Evolutionary conservation across 2,329 filamentous ascomycete genomes (phyloP).

Genomic region (Lomentospora prolificans): DNA sequence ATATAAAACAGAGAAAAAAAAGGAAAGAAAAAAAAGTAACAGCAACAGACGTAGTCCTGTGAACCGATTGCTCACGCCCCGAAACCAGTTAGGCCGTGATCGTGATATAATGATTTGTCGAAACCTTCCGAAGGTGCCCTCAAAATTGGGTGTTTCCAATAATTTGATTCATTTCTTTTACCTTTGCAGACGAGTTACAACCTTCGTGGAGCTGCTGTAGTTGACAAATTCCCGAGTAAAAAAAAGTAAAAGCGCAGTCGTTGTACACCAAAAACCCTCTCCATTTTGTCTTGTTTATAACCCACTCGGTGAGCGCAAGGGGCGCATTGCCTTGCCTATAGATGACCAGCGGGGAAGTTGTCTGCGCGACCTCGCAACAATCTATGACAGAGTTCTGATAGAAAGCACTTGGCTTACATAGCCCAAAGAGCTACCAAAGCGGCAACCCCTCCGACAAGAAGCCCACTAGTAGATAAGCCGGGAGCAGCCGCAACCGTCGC

Average conservation of each 20-base stretch:
- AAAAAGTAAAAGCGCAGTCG: neutral
- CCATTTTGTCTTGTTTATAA: neutral
- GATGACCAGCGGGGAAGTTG: neutral
- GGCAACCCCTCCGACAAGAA: neutral
- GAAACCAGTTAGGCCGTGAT: neutral
- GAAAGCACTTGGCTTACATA: neutral
- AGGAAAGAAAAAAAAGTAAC: neutral
- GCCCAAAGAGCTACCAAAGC: neutral
- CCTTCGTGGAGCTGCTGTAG: too few relatives aligned
- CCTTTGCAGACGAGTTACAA: too few relatives aligned
- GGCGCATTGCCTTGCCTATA: constrained; percentile 1
- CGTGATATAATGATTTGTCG: neutral
- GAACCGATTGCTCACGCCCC: neutral
- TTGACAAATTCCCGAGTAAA: too few relatives aligned
- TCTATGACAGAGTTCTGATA: neutral
- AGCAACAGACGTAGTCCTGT: neutral
- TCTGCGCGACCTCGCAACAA: neutral
- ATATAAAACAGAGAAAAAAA: neutral
- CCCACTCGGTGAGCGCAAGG: constrained; percentile 1
- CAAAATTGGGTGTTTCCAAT: too few relatives aligned
- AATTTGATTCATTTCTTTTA: too few relatives aligned
- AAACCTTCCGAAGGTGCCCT: neutral
- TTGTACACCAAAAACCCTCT: too few relatives aligned
- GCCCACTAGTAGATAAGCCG: neutral
- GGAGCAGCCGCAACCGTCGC: neutral